Conservation (phyloP, 2,329 filamentous ascomycete species). For the Acrodontium crateriforme region DNA sequence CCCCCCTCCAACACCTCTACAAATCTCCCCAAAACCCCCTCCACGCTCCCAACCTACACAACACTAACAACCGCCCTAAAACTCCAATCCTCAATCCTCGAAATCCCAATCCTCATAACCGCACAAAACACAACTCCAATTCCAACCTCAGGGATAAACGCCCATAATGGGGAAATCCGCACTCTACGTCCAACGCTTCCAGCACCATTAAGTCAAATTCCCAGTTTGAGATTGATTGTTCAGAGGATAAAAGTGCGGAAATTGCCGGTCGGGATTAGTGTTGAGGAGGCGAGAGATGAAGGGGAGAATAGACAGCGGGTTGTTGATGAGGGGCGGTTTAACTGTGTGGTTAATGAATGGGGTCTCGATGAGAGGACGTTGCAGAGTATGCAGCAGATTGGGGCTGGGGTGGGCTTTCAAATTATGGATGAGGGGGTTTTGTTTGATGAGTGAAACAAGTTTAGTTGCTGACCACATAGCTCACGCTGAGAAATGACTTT, state of each 20-base stretch:
- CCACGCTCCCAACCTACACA: slow-evolving; percentile 4
- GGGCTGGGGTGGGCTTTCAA: too few species aligned
- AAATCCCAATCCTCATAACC: slow-evolving; percentile 14
- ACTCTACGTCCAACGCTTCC: slow-evolving; percentile 16
- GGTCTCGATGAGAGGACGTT: slow-evolving; percentile 12
- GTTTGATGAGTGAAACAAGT: too few species aligned
- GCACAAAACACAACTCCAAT: slow-evolving; percentile 6
- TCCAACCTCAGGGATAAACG: slow-evolving; percentile 2
- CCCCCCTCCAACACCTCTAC: slow-evolving; percentile 1
- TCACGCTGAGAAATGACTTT: too few species aligned
- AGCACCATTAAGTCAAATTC: slow-evolving; percentile 16
- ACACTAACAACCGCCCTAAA: slow-evolving; percentile 12
- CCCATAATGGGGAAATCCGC: slow-evolving; percentile 4
- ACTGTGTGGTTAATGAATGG: slow-evolving; percentile 16
- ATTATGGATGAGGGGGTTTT: too few species aligned
- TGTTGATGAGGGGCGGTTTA: slow-evolving; percentile 24
- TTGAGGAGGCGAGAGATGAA: slow-evolving; percentile 26
- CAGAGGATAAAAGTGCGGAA: slow-evolving; percentile 20
- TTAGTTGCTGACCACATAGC: too few species aligned
- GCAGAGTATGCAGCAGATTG: too few species aligned
- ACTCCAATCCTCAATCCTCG: slow-evolving; percentile 7
- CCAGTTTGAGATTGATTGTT: slow-evolving; percentile 22
- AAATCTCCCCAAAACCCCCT: not conserved
- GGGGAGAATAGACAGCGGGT: slow-evolving; percentile 22
- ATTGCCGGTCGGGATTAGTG: slow-evolving; percentile 25